These are phyloP conservation scores for Alternaria triticina DNA, from an alignment of 2,329 filamentous ascomycete species.

Conservation along the genomic window DNA sequence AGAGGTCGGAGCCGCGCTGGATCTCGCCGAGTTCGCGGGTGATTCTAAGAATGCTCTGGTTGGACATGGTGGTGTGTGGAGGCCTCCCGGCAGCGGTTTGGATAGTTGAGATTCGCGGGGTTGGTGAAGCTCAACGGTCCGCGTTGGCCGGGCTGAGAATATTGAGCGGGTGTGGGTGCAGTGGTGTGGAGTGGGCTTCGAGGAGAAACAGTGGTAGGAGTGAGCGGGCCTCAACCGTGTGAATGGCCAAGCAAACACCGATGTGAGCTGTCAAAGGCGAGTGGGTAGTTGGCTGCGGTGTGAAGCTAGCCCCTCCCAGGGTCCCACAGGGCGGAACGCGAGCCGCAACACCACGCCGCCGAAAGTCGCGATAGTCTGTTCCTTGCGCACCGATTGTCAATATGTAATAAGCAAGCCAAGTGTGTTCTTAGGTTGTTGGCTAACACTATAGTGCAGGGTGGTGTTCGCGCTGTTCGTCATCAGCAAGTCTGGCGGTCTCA, in stretches of 20 bases:
- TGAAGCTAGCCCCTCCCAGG: not conserved
- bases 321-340: not conserved
- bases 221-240: not conserved
- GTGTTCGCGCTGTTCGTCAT: constrained; percentile 96
- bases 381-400: not conserved
- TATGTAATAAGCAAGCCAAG: constrained; percentile 17
- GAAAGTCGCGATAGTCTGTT: constrained; percentile 4
- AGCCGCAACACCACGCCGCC: constrained; percentile 12
- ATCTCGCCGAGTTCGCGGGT: constrained; percentile 87
- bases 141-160: not conserved
- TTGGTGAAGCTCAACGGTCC: not conserved
- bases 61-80: constrained; percentile 68
- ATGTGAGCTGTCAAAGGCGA: constrained; percentile 9
- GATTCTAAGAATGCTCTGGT: constrained; percentile 88
- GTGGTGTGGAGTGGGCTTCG: not conserved
- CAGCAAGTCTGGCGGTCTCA: constrained; percentile 95
- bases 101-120: not conserved
- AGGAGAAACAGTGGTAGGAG: not conserved
- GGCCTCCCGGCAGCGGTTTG: not conserved
- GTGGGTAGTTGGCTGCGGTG: constrained; percentile 4
- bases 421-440: not conserved
- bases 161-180: not conserved
- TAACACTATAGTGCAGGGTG: constrained; percentile 66
- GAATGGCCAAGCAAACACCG: constrained; percentile 3
- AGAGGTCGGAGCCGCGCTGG: constrained; percentile 82